phyloP scores from a whole-genome alignment of 345 rosid genomes.

The Psidium guajava region DNA sequence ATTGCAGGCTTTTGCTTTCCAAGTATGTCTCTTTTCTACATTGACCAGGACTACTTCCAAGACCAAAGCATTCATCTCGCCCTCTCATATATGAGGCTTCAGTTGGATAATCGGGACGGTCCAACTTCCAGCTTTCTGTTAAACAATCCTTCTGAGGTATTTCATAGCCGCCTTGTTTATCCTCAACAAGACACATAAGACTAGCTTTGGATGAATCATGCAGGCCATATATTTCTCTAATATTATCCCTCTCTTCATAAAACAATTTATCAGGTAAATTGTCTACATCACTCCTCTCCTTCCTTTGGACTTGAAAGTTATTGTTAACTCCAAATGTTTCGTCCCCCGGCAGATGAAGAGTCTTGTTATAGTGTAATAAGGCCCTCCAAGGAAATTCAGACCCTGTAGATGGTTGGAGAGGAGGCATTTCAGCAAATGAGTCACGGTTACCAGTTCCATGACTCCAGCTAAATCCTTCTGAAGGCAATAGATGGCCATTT shows the following conservation, averaged over 20 bases:
- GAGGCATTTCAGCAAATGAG: neutral
- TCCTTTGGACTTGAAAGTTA: neutral
- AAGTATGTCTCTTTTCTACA: neutral
- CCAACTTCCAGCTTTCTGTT: neutral
- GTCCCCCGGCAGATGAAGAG: neutral
- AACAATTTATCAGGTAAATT: neutral
- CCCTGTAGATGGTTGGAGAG: neutral
- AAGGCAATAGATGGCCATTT: neutral
- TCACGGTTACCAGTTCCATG: neutral
- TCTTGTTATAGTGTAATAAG: neutral
- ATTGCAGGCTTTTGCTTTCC: neutral
- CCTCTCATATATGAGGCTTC: neutral
- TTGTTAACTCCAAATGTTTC: neutral
- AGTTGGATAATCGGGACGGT: neutral
- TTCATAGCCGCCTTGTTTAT: neutral
- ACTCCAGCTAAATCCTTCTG: neutral
- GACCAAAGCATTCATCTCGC: slow-evolving; percentile 1
- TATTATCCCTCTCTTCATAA: neutral
- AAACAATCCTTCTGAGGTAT: neutral
- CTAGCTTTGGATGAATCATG: neutral
- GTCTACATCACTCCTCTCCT: neutral
- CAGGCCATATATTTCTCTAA: neutral
- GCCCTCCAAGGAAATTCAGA: neutral
- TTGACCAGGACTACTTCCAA: neutral
- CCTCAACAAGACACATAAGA: slow-evolving; percentile 3